Conservation (phyloP, 164 flowering plant species). For the Tetrastigma voinierianum region DNA sequence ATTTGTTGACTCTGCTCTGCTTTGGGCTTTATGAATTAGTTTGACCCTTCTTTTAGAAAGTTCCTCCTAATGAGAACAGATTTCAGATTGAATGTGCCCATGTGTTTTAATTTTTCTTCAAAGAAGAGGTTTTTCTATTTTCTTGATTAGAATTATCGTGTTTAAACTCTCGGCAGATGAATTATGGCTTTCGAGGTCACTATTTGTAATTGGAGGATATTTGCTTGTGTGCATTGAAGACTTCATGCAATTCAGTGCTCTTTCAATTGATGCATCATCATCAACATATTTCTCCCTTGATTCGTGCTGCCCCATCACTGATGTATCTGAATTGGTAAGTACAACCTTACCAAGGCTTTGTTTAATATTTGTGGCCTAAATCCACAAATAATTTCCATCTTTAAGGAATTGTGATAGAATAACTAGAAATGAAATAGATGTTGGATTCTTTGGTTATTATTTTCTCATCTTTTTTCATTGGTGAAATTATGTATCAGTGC, state of each 20-base stretch:
- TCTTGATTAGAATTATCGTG: slow-evolving; percentile 4
- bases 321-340: slow-evolving; percentile 66
- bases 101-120: no score
- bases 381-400: not conserved
- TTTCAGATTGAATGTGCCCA: not conserved
- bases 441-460: no score
- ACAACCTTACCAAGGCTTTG: not conserved
- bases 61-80: no score
- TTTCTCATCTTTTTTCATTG: no score
- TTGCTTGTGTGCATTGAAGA: slow-evolving; percentile 66
- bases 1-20: no score
- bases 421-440: no score
- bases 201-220: slow-evolving; percentile 58
- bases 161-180: slow-evolving; percentile 37
- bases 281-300: slow-evolving; percentile 52
- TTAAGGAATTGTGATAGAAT: no score
- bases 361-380: not conserved
- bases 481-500: no score
- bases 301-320: slow-evolving; percentile 53
- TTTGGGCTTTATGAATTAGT: no score
- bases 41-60: no score
- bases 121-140: not conserved
- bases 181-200: slow-evolving; percentile 59
- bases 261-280: slow-evolving; percentile 19
- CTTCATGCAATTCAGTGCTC: slow-evolving; percentile 42